A percentile compares a stretch with the other conserved stretches of the same genome.
Conservation (phyloP, 2,329 filamentous ascomycete genomes). For the Trichoderma lentiforme region DNA sequence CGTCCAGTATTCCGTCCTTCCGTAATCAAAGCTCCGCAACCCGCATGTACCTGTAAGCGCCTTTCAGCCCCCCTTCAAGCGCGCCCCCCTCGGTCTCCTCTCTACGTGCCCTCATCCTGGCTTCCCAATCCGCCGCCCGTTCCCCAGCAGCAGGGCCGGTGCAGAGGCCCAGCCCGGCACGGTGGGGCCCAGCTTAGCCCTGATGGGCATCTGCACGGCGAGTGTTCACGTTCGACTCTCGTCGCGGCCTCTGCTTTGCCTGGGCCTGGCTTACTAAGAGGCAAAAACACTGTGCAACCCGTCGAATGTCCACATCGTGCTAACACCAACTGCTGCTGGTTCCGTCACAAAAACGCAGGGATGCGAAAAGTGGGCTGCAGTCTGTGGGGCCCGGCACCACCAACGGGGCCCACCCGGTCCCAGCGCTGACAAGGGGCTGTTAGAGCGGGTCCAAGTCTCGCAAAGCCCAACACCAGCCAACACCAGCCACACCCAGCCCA, state of each 20-base stretch:
- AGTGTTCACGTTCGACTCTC: not conserved
- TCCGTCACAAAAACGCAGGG: not conserved
- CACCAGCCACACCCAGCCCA: not conserved
- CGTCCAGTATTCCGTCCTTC: not conserved
- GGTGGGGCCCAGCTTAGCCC: constrained; percentile 1
- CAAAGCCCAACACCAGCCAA: not conserved
- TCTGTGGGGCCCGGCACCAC: not conserved
- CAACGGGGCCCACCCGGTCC: not conserved
- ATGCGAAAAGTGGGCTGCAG: not conserved
- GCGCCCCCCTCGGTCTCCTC: not conserved
- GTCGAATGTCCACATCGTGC: not conserved
- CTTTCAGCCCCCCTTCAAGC: not conserved
- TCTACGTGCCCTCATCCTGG: not conserved
- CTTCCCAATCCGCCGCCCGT: constrained; percentile 7
- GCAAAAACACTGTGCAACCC: not conserved
- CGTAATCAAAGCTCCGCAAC: not conserved
- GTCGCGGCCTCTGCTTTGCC: not conserved
- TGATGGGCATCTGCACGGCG: not conserved
- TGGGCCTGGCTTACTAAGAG: not conserved
- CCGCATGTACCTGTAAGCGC: constrained; percentile 4
- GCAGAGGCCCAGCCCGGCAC: constrained; percentile 15
- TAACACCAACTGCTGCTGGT: not conserved
- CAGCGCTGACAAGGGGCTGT: not conserved
- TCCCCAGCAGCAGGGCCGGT: constrained; percentile 3
- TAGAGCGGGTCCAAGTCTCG: not conserved